These are phyloP conservation scores for Exophiala spinifera DNA, from an alignment of 2,329 filamentous ascomycete species.

Conservation along the genomic window DNA sequence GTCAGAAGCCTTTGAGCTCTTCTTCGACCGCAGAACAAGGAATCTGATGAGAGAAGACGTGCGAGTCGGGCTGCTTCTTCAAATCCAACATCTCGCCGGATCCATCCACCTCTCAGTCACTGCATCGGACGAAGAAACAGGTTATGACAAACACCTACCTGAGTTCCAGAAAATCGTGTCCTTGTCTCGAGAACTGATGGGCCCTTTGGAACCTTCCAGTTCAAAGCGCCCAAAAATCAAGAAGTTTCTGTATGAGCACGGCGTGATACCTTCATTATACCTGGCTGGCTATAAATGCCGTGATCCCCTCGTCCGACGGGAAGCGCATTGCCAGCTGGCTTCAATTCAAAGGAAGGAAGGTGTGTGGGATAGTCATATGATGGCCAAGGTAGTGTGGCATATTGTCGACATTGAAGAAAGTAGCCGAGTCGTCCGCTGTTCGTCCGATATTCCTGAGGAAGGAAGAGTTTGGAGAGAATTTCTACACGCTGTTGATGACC, in stretches of 20 bases:
- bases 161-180: not conserved
- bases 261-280: slow-evolving; percentile 16
- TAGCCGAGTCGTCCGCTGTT: too few relatives aligned
- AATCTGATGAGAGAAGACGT: not conserved
- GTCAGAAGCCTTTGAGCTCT: too few relatives aligned
- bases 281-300: slow-evolving; percentile 15
- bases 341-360: not conserved
- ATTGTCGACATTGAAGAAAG: not conserved
- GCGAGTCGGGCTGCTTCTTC: too few relatives aligned
- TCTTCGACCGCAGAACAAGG: too few relatives aligned
- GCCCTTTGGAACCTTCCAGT: not conserved
- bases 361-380: not conserved
- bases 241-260: too few relatives aligned
- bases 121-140: not conserved
- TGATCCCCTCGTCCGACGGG: slow-evolving; percentile 16
- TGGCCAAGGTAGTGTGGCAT: not conserved
- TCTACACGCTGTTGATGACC: too few relatives aligned
- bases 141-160: slow-evolving; percentile 2
- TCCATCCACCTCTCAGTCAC: not conserved
- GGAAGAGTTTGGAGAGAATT: too few relatives aligned
- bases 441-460: too few relatives aligned
- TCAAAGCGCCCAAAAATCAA: too few relatives aligned
- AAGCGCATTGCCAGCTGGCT: slow-evolving; percentile 8
- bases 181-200: not conserved
- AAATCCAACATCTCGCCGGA: not conserved